Base-by-base conservation (phyloP, 2,329 filamentous ascomycete species). In the Cordyceps militaris region DNA sequence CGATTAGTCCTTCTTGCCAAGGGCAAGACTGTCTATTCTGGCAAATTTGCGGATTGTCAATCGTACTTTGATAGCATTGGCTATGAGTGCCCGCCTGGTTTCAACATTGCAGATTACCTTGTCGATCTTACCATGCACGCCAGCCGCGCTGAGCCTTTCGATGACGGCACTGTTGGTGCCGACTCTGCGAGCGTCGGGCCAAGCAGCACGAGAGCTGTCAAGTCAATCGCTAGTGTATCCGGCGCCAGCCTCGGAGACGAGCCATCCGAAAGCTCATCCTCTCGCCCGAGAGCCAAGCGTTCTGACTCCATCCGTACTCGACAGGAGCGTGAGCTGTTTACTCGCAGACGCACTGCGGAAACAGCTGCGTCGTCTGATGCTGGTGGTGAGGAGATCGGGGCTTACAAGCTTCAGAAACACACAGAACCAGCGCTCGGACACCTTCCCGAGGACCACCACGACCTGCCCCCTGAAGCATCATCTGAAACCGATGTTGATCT, bases 71-170 rank as follows among this genome's bases (percentile, higher is more conserved):
- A 97, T 67, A 81, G 85, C 48, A 86, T 96, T 61, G 95, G 94
- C 44, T 99, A 97, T 70, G 79, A 88, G 50, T 99, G 95, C 67
- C 94, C 94, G 11, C 88, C 92, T 24, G 95, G 95, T 2, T 99
- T 97, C 81, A 99, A 99, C 67, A 97, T 99, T 71, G 94, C 94
- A 4, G 94, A 99, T 70, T 99, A 97, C 68, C 82, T 99, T 5
- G 92, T 99, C 30, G 94, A 99, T 70, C 79, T 99, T 42, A 97
- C 94, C 0, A 97, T 99, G 93, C 94, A 99, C 70, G 92, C 91
- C 24, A 84, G 89, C 59, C 78, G 80, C 46, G 81, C 78, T 21
- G 75, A 80, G 7, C 74, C 83, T 3, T 34, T 68, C 26, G 81
- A 86, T 34, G 83, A 86, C 57, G 82, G 81, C 14, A 71, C 75